Percentiles rank a stretch among this genome's conserved stretches.
These are phyloP conservation scores for Plectranthus barbatus DNA, from an alignment of 257 asterid genomes.

Conservation along the genomic window DNA sequence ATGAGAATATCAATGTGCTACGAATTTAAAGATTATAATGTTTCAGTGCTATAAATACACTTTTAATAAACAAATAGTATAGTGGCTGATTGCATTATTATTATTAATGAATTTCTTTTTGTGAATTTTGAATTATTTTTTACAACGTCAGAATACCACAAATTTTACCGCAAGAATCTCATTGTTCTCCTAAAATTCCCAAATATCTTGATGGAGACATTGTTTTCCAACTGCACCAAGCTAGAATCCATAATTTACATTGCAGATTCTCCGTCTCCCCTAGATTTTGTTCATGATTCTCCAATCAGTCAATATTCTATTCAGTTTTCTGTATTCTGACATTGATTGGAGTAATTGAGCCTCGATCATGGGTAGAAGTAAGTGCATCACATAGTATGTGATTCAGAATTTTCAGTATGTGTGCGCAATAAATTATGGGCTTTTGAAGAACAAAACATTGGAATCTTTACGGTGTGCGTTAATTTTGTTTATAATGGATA, in stretches of 20 bases:
- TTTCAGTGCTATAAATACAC: no score
- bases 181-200: neutral
- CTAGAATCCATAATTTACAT: neutral
- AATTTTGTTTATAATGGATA: neutral
- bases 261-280: constrained; percentile 8
- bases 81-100: no score
- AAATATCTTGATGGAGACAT: neutral
- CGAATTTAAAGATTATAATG: no score
- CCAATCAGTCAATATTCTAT: neutral
- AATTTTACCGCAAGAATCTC: neutral
- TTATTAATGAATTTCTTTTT: no score
- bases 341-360: constrained; percentile 2
- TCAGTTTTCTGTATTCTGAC: neutral
- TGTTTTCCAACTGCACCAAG: neutral
- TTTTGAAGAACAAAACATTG: neutral
- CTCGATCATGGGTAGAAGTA: constrained; percentile 19
- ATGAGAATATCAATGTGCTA: no score
- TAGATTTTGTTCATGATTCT: neutral
- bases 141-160: neutral
- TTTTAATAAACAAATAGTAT: no score
- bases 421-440: neutral
- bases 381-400: neutral
- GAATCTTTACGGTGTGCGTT: neutral
- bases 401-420: neutral
- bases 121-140: neutral